phyloP scores from a whole-genome alignment of 257 asterid genomes.

The Solanum lycopersicoides region DNA sequence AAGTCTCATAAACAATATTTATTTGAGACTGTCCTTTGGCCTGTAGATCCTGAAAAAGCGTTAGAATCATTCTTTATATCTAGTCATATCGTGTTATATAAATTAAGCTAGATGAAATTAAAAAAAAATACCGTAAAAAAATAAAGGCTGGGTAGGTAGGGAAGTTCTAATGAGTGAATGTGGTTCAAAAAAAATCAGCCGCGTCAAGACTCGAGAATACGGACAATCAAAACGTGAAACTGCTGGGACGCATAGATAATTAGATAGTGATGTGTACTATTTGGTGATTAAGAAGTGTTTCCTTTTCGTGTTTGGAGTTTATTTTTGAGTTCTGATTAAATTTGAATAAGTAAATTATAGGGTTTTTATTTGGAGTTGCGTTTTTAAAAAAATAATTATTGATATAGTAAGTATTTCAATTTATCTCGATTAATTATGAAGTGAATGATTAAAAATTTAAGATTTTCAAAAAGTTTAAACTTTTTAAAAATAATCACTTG shows the following conservation, averaged over 20 bases:
- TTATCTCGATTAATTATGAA: no score
- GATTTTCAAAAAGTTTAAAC: rapidly evolving
- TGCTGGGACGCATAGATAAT: background rate
- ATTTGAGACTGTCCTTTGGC: background rate
- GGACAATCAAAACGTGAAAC: background rate
- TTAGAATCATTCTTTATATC: background rate
- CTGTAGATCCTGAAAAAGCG: rapidly evolving
- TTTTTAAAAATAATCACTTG: no score
- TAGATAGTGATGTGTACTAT: background rate
- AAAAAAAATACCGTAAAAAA: no score
- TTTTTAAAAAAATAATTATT: no score
- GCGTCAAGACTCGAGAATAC: background rate
- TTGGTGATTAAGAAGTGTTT: background rate
- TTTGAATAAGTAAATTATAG: rapidly evolving
- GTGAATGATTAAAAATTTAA: no score
- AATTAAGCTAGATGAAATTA: rapidly evolving
- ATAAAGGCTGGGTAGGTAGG: background rate
- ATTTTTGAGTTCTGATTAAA: no score
- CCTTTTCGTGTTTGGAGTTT: rapidly evolving
- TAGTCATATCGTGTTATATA: background rate
- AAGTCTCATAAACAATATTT: background rate
- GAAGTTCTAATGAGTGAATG: background rate
- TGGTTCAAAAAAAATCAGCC: background rate
- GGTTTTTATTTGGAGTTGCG: rapidly evolving
- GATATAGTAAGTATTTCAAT: no score